Percentiles rank a stretch among this genome's conserved stretches.
Conservation (phyloP, 345 rosid genomes). For the Rhodomyrtus tomentosa region DNA sequence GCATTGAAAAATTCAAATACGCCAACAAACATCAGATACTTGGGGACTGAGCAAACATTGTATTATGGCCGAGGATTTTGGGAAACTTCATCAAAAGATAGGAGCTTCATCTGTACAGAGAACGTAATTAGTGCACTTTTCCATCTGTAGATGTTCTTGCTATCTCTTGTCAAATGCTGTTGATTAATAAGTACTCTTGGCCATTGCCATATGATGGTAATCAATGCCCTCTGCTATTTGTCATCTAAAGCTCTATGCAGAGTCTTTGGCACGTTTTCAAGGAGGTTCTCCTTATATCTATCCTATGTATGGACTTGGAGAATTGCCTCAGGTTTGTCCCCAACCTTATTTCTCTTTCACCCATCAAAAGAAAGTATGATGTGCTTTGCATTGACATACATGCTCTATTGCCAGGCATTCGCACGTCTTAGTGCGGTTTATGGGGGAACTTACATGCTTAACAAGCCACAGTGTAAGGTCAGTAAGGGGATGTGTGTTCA, state of each 20-base stretch:
- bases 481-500: neutral
- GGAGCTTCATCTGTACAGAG: neutral
- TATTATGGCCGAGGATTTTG: neutral
- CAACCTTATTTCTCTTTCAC: neutral
- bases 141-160: neutral
- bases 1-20: neutral
- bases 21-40: neutral
- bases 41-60: neutral
- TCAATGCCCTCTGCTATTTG: neutral
- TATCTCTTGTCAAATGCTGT: neutral
- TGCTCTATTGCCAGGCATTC: slow-evolving; percentile 45
- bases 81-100: neutral
- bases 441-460: slow-evolving; percentile 97
- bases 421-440: slow-evolving; percentile 93
- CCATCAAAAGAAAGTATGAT: neutral
- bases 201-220: neutral
- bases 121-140: neutral
- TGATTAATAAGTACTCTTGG: neutral
- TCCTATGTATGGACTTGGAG: slow-evolving; percentile 86
- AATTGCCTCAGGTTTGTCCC: slow-evolving; percentile 70
- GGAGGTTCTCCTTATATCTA: slow-evolving; percentile 92
- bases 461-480: slow-evolving; percentile 92
- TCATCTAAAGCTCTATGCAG: slow-evolving; percentile 60
- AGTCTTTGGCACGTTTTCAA: slow-evolving; percentile 85
- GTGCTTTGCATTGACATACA: neutral